A percentile compares a stretch with the other conserved stretches of the same genome.
Evolutionary conservation across 306 rosid species (phyloP).

Genomic region (Adenanthera pavonina): DNA sequence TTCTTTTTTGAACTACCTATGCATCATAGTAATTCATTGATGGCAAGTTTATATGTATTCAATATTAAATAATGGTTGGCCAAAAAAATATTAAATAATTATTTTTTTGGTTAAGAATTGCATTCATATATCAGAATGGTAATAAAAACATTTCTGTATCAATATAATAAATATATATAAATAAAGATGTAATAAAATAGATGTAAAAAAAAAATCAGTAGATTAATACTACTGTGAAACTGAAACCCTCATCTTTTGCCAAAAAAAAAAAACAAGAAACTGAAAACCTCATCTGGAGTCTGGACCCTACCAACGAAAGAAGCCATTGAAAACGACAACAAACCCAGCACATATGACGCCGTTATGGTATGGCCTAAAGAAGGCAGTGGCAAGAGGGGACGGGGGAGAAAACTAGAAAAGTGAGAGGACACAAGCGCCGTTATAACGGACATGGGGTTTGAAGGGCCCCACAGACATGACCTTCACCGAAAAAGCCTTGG

Average conservation of each 20-base stretch:
- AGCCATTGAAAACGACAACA: slow-evolving; percentile 33
- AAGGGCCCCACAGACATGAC: background rate
- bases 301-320: background rate
- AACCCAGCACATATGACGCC: slow-evolving; percentile 28
- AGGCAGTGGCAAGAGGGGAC: no score
- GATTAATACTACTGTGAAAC: background rate
- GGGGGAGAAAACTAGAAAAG: background rate
- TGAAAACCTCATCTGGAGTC: slow-evolving; percentile 20
- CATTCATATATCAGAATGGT: no score
- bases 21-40: no score
- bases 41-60: no score
- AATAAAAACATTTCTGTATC: no score
- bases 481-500: background rate
- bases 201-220: background rate
- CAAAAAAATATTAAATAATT: no score
- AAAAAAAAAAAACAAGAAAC: background rate
- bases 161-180: background rate
- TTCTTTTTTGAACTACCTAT: no score
- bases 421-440: slow-evolving; percentile 5
- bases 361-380: background rate
- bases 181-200: background rate
- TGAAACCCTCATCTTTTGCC: background rate
- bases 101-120: no score
- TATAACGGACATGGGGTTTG: background rate
- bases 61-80: no score